Evolutionary conservation across 805 yeast species (phyloP), one percentile per base, ranked within the genome.

Genomic region (Yarrowia osloensis): DNA sequence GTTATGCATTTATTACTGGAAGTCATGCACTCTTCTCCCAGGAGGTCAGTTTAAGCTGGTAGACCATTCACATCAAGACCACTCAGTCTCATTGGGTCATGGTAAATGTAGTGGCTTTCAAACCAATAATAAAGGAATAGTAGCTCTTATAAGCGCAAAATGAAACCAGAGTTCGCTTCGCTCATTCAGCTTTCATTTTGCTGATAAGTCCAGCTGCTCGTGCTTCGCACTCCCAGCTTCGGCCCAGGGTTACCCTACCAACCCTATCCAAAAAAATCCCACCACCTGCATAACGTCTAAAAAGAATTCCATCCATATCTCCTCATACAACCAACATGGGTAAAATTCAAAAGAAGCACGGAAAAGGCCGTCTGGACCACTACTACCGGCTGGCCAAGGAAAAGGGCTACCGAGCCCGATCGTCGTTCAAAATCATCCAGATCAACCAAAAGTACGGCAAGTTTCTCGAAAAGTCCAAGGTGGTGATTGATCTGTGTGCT

Each of bases 361-460:
- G 96, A 78, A 94, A 95, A 84, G 99, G 99, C 83, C 98, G 99
- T 87, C 88, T 95, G 78, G 99, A 95, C 81, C 89, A 94, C 73
- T 95, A 95, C 89, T 95, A 95, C 78, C 89, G 86, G 77, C 85
- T 95, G 40, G 99, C 99, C 39, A 95, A 95, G 77, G 99, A 95
- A 79, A 95, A 94, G 75, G 99, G 99, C 52, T 95, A 95, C 75
- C 86, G 99, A 77, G 99, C 99, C 63, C 97, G 99, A 85, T 95
- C 99, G 49, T 92, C 98, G 29, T 95, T 95, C 81, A 95, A 95
- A 77, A 85, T 95, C 72, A 83, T 95, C 69, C 99, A 95, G 78
- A 90, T 95, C 69, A 95, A 95, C 80, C 97, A 95, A 76, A 95
- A 95, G 77, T 95, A 86, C 82, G 98, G 98, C 39, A 97, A 93